Percentiles rank a stretch among this genome's conserved stretches.
Evolutionary conservation across 345 rosid genomes (phyloP).

Genomic region (Chamaenerion angustifolium): DNA sequence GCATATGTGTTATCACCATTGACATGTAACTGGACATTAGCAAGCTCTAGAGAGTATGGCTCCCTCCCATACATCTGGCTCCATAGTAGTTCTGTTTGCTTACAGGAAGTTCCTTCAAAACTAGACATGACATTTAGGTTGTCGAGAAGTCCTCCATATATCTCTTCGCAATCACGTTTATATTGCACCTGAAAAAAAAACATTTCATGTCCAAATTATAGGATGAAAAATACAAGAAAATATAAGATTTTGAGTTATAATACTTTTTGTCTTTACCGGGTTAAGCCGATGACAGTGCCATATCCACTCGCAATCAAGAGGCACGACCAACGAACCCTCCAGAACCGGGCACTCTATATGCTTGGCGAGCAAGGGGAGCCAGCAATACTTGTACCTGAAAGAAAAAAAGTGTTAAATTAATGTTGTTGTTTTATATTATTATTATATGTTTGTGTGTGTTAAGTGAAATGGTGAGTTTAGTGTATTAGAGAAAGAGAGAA

Average conservation of each 20-base stretch:
- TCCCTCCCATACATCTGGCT: constrained; percentile 51
- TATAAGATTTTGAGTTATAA: too few relatives aligned
- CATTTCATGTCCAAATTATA: too few relatives aligned
- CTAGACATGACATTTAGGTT: constrained; percentile 45
- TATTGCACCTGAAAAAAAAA: constrained; percentile 44
- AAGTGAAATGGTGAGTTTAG: too few relatives aligned
- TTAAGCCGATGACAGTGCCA: constrained; percentile 2
- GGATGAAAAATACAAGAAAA: too few relatives aligned
- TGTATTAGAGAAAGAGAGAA: too few relatives aligned
- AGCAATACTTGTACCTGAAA: constrained; percentile 2
- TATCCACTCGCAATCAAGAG: constrained; percentile 3
- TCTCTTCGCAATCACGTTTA: constrained; percentile 57
- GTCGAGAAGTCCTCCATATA: constrained; percentile 53
- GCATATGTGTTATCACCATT: constrained; percentile 3
- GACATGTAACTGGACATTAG: neutral
- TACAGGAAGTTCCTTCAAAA: constrained; percentile 24
- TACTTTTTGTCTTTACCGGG: neutral
- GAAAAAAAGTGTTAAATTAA: too few relatives aligned
- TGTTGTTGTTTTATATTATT: too few relatives aligned
- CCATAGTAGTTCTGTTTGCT: constrained; percentile 50
- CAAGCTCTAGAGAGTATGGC: constrained; percentile 43
- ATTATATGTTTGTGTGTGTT: too few relatives aligned
- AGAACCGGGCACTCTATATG: neutral
- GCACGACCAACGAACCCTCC: neutral
- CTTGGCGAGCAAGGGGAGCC: constrained; percentile 2